Conservation (phyloP, 306 rosid species). For the Cicer chorassanicum region DNA sequence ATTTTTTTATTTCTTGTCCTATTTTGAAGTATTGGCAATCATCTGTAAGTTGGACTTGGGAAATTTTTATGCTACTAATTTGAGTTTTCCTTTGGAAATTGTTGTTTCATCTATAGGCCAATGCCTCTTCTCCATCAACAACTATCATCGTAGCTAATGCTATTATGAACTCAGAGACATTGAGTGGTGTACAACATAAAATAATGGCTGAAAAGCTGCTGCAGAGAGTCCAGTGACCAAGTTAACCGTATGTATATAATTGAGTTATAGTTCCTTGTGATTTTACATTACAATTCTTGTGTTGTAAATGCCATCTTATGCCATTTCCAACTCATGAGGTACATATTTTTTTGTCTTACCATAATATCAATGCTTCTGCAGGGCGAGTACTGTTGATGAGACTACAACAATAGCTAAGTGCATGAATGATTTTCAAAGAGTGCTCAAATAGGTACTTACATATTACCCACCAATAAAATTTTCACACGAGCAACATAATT, state of each 20-base stretch:
- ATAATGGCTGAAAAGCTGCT: conserved; percentile 87
- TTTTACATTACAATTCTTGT: conserved; percentile 26
- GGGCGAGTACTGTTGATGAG: background rate
- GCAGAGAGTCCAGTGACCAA: conserved; percentile 60
- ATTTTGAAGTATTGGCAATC: conserved; percentile 27
- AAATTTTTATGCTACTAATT: conserved; percentile 26
- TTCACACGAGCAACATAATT: too few species aligned
- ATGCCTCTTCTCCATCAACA: conserved; percentile 69
- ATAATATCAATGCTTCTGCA: conserved; percentile 14
- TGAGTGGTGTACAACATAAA: conserved; percentile 83
- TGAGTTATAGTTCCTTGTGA: background rate
- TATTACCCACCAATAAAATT: too few species aligned
- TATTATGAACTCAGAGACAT: conserved; percentile 70
- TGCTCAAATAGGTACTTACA: too few species aligned
- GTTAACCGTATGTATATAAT: conserved; percentile 40
- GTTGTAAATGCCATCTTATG: conserved; percentile 9
- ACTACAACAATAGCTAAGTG: conserved; percentile 17
- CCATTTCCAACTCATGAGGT: conserved; percentile 38
- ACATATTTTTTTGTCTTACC: conserved; percentile 42
- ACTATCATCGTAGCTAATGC: conserved; percentile 71
- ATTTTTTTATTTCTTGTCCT: background rate
- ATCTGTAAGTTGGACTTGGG: conserved; percentile 15
- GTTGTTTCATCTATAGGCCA: conserved; percentile 58
- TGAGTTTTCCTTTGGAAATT: background rate
- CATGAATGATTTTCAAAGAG: conserved; percentile 11